Conservation (phyloP, 2,329 filamentous ascomycete species). For the Diaporthe sp. region DNA sequence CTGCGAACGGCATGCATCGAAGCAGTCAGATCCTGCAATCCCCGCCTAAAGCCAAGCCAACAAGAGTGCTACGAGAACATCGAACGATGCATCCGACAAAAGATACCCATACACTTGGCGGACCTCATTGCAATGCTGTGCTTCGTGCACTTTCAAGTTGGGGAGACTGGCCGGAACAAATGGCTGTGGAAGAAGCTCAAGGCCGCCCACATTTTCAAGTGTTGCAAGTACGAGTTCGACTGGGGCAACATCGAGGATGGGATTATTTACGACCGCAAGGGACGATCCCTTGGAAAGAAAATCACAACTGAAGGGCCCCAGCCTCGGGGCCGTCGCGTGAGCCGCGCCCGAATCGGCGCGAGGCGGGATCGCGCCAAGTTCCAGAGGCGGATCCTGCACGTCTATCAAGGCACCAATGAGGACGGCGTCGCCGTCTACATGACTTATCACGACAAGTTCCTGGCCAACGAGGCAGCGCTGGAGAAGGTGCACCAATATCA, state of each 20-base stretch:
- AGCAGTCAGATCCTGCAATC: background rate
- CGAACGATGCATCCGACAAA: background rate
- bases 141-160: background rate
- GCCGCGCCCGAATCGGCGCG: background rate
- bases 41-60: background rate
- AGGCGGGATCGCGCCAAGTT: background rate
- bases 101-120: background rate
- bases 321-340: background rate
- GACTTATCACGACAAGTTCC: background rate
- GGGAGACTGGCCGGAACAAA: background rate
- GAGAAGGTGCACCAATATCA: background rate
- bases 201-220: background rate
- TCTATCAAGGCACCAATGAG: background rate
- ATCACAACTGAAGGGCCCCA: background rate
- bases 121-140: background rate
- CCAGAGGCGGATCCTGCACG: background rate
- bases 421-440: background rate
- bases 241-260: background rate
- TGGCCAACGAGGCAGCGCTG: background rate
- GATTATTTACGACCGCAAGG: background rate
- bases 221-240: background rate
- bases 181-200: background rate
- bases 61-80: background rate
- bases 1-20: background rate
- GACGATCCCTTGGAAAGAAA: background rate